Conservation (phyloP, 306 rosid genomes). For the Begonia masoniana region DNA sequence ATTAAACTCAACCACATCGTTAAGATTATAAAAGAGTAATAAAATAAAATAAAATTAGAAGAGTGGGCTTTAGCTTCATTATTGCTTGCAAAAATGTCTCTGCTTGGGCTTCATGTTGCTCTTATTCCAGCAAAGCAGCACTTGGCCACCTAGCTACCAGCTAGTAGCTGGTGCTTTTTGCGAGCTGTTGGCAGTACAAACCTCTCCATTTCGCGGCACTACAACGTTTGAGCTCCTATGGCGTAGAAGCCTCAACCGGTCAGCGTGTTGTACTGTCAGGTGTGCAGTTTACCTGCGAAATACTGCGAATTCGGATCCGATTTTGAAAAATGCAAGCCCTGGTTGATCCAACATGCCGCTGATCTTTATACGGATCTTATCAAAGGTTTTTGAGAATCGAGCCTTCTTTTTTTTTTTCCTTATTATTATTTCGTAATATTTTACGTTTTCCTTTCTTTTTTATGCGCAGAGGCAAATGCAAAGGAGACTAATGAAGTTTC, state of each 20-base stretch:
- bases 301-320: conserved; percentile 96
- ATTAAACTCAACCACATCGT: too few species aligned
- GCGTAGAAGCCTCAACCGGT: conserved; percentile 90
- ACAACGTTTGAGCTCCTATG: conserved; percentile 30
- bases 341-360: conserved; percentile 88
- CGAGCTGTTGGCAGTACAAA: too few species aligned
- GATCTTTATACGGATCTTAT: conserved; percentile 72
- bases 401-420: background rate
- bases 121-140: too few species aligned
- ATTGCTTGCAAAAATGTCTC: too few species aligned
- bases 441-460: background rate
- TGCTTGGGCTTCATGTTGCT: too few species aligned
- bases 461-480: conserved; percentile 44
- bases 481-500: conserved; percentile 57
- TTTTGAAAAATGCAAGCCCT: conserved; percentile 95
- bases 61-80: too few species aligned
- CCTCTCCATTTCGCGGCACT: too few species aligned
- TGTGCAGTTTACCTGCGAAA: conserved; percentile 74
- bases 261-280: conserved; percentile 54
- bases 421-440: too few species aligned
- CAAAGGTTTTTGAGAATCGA: conserved; percentile 27
- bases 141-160: too few species aligned
- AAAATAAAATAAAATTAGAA: too few species aligned
- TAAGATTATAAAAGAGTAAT: too few species aligned
- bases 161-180: too few species aligned